Evolutionary conservation across 345 rosid species (phyloP).

Genomic region (Euclidium syriacum): DNA sequence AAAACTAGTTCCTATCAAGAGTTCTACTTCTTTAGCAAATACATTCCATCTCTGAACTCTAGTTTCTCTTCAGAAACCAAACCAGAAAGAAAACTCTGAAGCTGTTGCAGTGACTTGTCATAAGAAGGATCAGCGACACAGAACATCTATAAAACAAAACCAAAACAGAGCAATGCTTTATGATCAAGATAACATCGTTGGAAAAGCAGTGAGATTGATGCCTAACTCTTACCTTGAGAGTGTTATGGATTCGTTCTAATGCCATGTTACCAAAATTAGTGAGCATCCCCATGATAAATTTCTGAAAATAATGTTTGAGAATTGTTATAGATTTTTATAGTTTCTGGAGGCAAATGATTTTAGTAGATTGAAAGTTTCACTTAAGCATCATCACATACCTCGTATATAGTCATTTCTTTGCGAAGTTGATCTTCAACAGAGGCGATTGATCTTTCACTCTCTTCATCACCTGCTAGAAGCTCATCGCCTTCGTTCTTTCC

Average conservation of each 20-base stretch:
- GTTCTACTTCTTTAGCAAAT: slow-evolving; percentile 68
- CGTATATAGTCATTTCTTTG: slow-evolving; percentile 88
- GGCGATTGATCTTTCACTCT: slow-evolving; percentile 66
- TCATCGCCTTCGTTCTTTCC: slow-evolving; percentile 58
- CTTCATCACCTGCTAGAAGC: slow-evolving; percentile 72
- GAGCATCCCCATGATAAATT: slow-evolving; percentile 95
- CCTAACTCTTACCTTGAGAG: slow-evolving; percentile 68
- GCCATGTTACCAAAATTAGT: slow-evolving; percentile 92
- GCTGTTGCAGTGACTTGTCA: slow-evolving; percentile 87
- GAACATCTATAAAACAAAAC: slow-evolving; percentile 57
- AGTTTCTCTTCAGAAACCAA: slow-evolving; percentile 84
- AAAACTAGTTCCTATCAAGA: not conserved
- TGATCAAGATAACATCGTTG: not conserved
- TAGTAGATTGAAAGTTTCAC: not conserved
- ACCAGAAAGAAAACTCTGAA: slow-evolving; percentile 86
- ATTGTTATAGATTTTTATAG: slow-evolving; percentile 10
- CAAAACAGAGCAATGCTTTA: not conserved
- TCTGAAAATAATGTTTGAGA: slow-evolving; percentile 42
- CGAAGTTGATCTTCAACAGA: slow-evolving; percentile 83
- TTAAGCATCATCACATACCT: slow-evolving; percentile 44
- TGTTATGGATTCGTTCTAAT: slow-evolving; percentile 81
- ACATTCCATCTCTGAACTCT: slow-evolving; percentile 76
- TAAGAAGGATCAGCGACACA: slow-evolving; percentile 89
- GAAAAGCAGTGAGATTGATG: not conserved
- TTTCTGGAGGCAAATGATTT: slow-evolving; percentile 10